Base-by-base conservation (phyloP, 495 filamentous ascomycete genomes). In the Aspergillus carlsbadensis region DNA sequence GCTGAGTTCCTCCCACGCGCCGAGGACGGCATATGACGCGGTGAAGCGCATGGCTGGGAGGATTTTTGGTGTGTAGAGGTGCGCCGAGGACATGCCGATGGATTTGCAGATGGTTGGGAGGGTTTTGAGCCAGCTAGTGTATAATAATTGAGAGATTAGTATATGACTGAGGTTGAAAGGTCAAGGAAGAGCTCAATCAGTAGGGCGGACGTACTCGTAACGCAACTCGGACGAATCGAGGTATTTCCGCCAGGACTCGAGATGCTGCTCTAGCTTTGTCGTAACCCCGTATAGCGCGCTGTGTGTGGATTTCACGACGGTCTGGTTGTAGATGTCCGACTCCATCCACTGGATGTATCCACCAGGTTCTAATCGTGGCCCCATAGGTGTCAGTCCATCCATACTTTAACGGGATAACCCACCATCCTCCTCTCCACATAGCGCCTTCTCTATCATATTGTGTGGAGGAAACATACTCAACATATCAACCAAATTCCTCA, bases 291-390 rank as follows among this genome's bases (percentile, higher is more conserved):
- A 6, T 10, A 15, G 6, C 1, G 34, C 5, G 18, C 21, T 17
- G 20, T 33, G 5, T 2, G 13, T 17, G 35, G 47, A 36, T 29
- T 18, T 41, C 11, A 52, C 49, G 35, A 40, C 49, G 13, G 2
- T 3, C 13, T 41, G 49, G 49, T 29, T 41, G 22, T 31, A 29
- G 21, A 52, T 20, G 15, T 52, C 49, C 7, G 49, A 22, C 13
- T 52, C 49, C 21, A 52, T n/a, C 49, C 49, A 52, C 26, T 52
- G 49, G 35, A 52, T 39, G 29, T 52, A 52, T 17, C 49, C 49
- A 29, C 49, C 49, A 10, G 49, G 49, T 26, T 52, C 49, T 52
- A n/a, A n/a, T n/a, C 26, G 37, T 41, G 1, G 29, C 10, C 6
- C 3, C 14, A 21, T 31, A 29, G 8, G 26, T 8, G 3, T 29